A percentile compares a stretch with the other conserved stretches of the same genome.
Evolutionary conservation across 1,284 basidiomycete genomes (phyloP).

Genomic region (Ceratobasidium sp.): DNA sequence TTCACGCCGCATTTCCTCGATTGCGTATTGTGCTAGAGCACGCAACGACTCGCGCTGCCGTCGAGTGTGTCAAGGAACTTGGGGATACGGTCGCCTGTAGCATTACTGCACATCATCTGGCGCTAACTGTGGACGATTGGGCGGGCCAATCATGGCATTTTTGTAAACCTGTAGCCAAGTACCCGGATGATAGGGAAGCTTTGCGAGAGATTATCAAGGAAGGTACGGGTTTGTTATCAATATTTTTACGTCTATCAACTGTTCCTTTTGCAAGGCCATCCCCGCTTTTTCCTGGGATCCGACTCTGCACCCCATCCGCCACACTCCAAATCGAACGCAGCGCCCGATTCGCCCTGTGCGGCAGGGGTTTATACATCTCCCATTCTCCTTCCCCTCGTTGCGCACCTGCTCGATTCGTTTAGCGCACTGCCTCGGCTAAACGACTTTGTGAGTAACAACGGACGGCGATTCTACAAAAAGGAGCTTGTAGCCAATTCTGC

Average conservation of each 20-base stretch:
- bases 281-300: slow-evolving; percentile 96
- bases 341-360: slow-evolving; percentile 79
- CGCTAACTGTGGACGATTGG: slow-evolving; percentile 95
- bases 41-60: slow-evolving; percentile 94
- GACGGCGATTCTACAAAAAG: slow-evolving; percentile 78
- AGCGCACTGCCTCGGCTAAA: slow-evolving; percentile 81
- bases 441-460: slow-evolving; percentile 77
- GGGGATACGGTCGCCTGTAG: slow-evolving; percentile 93
- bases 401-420: slow-evolving; percentile 84
- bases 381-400: slow-evolving; percentile 86
- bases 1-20: slow-evolving; percentile 87
- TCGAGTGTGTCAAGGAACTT: slow-evolving; percentile 87
- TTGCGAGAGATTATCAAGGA: slow-evolving; percentile 80
- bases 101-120: slow-evolving; percentile 97
- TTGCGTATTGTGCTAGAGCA: slow-evolving; percentile 98
- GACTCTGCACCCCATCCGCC: slow-evolving; percentile 95
- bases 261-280: slow-evolving; percentile 66
- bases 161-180: slow-evolving; percentile 99
- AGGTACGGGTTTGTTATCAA: slow-evolving; percentile 55
- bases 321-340: slow-evolving; percentile 77
- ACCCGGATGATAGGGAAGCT: slow-evolving; percentile 88
- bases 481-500: slow-evolving; percentile 40
- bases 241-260: neutral
- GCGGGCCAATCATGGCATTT: slow-evolving; percentile 96
- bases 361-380: slow-evolving; percentile 94